Evolutionary conservation across 2,329 filamentous ascomycete genomes (phyloP).

Genomic region (Cordyceps javanica): DNA sequence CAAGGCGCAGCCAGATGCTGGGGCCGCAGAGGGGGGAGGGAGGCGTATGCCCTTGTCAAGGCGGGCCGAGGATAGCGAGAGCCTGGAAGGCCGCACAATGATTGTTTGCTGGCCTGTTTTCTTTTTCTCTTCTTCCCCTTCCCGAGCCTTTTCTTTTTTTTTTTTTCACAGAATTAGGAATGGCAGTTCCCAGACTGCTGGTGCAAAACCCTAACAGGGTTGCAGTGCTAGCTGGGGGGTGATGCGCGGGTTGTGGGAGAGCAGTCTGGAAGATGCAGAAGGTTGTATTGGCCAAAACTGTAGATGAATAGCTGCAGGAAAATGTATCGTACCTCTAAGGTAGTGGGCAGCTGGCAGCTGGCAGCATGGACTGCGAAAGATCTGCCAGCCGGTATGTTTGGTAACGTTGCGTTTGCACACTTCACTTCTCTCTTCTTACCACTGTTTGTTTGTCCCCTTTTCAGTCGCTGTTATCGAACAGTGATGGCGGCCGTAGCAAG

Average conservation of each 20-base stretch:
- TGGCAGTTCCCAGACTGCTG: neutral
- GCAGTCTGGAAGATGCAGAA: neutral
- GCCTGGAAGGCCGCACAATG: neutral
- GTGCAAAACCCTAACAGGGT: neutral
- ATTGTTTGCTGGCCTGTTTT: neutral
- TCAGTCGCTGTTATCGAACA: neutral
- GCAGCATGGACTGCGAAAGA: neutral
- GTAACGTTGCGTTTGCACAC: neutral
- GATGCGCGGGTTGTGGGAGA: neutral
- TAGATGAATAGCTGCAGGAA: neutral
- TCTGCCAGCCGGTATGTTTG: neutral
- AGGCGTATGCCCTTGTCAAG: neutral
- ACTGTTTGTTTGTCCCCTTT: neutral
- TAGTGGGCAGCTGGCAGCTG: neutral
- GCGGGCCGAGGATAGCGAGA: conserved; percentile 1
- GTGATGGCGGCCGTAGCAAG: neutral
- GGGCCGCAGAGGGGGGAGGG: neutral
- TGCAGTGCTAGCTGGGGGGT: neutral
- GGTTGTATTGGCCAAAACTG: neutral
- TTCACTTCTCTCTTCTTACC: neutral
- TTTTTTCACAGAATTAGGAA: neutral
- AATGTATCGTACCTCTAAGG: neutral
- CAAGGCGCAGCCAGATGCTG: conserved; percentile 3
- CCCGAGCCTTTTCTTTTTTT: neutral
- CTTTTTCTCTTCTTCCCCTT: neutral